phyloP scores from a whole-genome alignment of 108 stramenopile species.

The Nitzschia sp. region DNA sequence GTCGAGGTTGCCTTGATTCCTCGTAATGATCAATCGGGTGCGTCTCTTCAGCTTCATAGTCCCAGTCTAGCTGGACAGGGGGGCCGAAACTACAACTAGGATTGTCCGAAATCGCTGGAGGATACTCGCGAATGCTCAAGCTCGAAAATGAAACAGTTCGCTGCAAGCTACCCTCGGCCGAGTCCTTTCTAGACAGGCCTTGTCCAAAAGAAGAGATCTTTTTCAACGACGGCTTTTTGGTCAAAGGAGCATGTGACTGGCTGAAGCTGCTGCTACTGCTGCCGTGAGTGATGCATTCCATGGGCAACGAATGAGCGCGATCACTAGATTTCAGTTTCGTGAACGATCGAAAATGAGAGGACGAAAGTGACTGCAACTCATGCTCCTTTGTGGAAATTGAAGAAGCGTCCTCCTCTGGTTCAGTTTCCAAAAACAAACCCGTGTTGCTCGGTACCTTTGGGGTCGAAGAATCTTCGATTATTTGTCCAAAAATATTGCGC shows the following conservation, averaged over 20 bases:
- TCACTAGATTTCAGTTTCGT: conserved; percentile 1
- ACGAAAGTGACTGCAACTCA: no score
- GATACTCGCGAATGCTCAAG: conserved; percentile 54
- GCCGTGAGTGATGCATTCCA: background rate
- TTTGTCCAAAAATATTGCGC: background rate
- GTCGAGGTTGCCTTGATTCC: conserved; percentile 15
- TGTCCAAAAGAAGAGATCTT: conserved; percentile 20
- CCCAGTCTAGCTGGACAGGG: conserved; percentile 61
- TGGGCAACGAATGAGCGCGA: conserved; percentile 1
- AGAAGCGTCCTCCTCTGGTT: background rate
- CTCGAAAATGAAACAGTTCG: conserved; percentile 53
- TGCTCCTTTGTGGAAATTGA: background rate
- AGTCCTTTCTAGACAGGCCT: background rate
- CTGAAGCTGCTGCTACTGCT: background rate
- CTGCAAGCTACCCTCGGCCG: conserved; percentile 12
- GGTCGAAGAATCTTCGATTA: background rate
- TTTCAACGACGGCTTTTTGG: conserved; percentile 21
- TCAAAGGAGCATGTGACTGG: background rate
- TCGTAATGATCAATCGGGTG: conserved; percentile 42
- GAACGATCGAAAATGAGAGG: background rate
- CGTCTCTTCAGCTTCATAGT: conserved; percentile 42
- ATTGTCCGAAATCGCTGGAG: conserved; percentile 59
- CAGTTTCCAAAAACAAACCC: background rate
- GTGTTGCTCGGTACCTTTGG: background rate
- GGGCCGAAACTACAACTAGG: conserved; percentile 61